Evolutionary conservation across 305 asterid species (phyloP), one percentile per base, ranked within the genome.

Genomic region (Rubia tinctorum): DNA sequence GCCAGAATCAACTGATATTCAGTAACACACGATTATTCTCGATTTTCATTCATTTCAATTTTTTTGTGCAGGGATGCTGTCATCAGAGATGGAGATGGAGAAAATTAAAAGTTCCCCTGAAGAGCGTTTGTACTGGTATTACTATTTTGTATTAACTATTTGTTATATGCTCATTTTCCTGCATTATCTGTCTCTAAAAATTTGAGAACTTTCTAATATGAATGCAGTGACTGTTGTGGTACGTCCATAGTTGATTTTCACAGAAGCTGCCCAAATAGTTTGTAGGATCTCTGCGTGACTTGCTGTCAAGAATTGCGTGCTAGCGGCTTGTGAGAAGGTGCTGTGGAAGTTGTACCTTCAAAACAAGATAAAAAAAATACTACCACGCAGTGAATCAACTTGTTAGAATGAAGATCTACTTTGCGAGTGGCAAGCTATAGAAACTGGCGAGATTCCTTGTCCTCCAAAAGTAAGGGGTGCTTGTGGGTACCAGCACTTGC

Each of bases 201-300:
- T 34, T 68, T 71, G 78, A 27, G 66, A 58, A 73, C n/a, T 42
- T 66, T 64, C 71, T 49, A 51, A 40, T 60, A 55, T 67, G 80
- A n/a, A n/a, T n/a, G n/a, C 89, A 89, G 96, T 71, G 63, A 86
- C 77, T 80, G 80, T 70, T 89, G 96, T 80, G 70, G 55, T 71
- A 89, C 93, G 68, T 86, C 93, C 47, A 85, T 88, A 60, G 87
- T 82, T 27, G 93, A 89, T 76, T 82, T 86, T 74, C 89, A 86
- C 68, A 78, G 91, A 71, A 87, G 85, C 83, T 89, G 93, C 66
- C 75, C 91, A 55, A 59, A 30, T 15, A 87, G 96, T 78, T 79
- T 80, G 15, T 89, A 84, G 65, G 96, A 89, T 83, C 88, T 89
- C 63, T 89, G 93, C 76, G 59, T 86, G 78, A 77, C 86, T 39